Conservation (phyloP, 2,329 filamentous ascomycete genomes). For the Capronia epimyces region DNA sequence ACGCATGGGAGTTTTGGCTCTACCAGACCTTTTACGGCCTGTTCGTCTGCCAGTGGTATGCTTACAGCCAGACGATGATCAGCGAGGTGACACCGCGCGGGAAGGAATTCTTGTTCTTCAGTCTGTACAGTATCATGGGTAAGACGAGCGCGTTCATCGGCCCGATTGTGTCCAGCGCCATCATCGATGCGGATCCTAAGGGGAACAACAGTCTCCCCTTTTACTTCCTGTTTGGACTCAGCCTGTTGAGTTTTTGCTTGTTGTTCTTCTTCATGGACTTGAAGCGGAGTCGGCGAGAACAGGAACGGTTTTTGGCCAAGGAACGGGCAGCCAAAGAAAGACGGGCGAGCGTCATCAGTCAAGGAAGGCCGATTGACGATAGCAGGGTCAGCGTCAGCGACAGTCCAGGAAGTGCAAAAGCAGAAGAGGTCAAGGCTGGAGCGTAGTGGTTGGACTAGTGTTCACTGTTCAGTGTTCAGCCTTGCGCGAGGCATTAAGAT, state of each 20-base stretch:
- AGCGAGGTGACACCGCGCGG: slow-evolving; percentile 62
- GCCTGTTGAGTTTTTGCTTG: slow-evolving; percentile 50
- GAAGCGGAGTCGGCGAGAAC: slow-evolving; percentile 56
- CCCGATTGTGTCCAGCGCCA: slow-evolving; percentile 62
- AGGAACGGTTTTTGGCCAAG: slow-evolving; percentile 50
- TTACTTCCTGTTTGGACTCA: slow-evolving; percentile 60
- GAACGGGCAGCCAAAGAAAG: slow-evolving; percentile 30
- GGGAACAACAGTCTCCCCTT: slow-evolving; percentile 58
- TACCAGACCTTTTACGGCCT: slow-evolving; percentile 57
- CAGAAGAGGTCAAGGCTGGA: slow-evolving; percentile 3
- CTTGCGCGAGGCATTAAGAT: background rate
- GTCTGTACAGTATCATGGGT: slow-evolving; percentile 58
- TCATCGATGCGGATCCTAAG: slow-evolving; percentile 57
- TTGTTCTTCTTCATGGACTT: slow-evolving; percentile 55
- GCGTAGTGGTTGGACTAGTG: background rate
- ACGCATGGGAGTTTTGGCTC: slow-evolving; percentile 51
- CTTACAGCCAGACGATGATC: slow-evolving; percentile 66
- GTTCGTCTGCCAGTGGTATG: slow-evolving; percentile 61
- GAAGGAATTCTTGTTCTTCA: slow-evolving; percentile 67
- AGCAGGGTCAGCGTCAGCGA: background rate
- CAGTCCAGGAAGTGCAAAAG: slow-evolving; percentile 1
- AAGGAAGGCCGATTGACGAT: slow-evolving; percentile 3
- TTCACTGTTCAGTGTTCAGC: background rate
- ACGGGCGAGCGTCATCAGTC: slow-evolving; percentile 23
- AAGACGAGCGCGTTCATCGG: slow-evolving; percentile 65